A percentile compares a stretch with the other conserved stretches of the same genome.
These are phyloP conservation scores for Trifolium dubium DNA, from an alignment of 306 rosid species.

Conservation along the genomic window DNA sequence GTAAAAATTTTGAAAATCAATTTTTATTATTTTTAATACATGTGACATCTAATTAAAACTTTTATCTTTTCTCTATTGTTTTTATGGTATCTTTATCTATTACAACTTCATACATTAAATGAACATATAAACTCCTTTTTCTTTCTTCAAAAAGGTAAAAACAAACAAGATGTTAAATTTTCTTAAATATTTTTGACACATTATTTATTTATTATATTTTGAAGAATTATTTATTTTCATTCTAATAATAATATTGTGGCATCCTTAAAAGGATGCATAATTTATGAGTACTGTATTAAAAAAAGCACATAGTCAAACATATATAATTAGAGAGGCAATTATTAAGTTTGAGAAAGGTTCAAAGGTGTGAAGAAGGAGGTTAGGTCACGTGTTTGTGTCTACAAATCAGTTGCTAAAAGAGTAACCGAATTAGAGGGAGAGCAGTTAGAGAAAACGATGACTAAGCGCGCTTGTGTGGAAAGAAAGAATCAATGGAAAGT, in stretches of 20 bases:
- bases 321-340: constrained; percentile 44
- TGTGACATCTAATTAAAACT: too few species aligned
- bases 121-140: too few species aligned
- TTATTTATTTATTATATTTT: neutral
- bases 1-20: too few species aligned
- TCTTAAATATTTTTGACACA: neutral
- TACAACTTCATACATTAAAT: too few species aligned
- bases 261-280: constrained; percentile 18
- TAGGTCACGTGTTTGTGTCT: constrained; percentile 88
- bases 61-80: too few species aligned
- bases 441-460: constrained; percentile 1
- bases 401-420: constrained; percentile 60
- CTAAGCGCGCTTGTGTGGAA: constrained; percentile 32
- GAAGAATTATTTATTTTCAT: neutral
- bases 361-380: constrained; percentile 61
- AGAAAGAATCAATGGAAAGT: constrained; percentile 18
- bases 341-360: constrained; percentile 52
- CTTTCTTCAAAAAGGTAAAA: too few species aligned
- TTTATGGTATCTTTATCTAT: too few species aligned
- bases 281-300: neutral
- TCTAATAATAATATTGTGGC: neutral
- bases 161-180: too few species aligned
- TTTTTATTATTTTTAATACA: too few species aligned
- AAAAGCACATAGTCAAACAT: constrained; percentile 31
- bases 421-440: constrained; percentile 35